Evolutionary conservation across 1,284 basidiomycete species (phyloP), one percentile per base, ranked within the genome.

Genomic region (Cryptococcus sp.): DNA sequence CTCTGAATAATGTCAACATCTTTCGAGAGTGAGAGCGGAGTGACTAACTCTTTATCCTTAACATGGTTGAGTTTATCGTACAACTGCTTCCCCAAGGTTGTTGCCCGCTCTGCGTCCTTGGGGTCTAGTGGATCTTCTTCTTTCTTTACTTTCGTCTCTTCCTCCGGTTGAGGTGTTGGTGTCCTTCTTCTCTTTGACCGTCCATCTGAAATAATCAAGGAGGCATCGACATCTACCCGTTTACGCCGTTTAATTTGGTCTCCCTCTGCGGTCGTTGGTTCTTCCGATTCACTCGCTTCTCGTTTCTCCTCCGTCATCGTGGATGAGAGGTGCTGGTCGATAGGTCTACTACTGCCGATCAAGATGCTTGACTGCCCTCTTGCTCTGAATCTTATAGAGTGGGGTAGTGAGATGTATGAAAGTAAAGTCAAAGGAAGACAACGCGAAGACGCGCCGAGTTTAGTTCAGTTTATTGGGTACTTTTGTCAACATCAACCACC

Each of bases 91-190:
- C 71, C 71, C 25, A 71, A 55, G 25, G 43, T 42, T 49, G 61
- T 63, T 19, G 67, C 71, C 45, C 63, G 57, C 41, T 54, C 62
- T 14, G 59, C 52, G 41, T 73, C 69, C 45, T 66, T 69, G 14
- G 67, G 64, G 57, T 72, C 66, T 5, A 22, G 25, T 18, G 51
- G 41, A 1, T 16, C 47, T 10, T 57, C 48, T 49, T 11, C 24
- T 45, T 14, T 53, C 54, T 14, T 50, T 32, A 23, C 44, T 18
- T 46, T 46, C 3, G 50, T 42, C 28, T 28, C 28, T 28, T 28
- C 28, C 37, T 53, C 62, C 11, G 53, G 47, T 14, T 55, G 54
- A 1, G 62, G 63, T 14, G 56, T 53, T 16, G 60, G 63, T 25
- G 60, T 59, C 31, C 48, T 57, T 31, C 61, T 46, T 45, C 67